Base-by-base conservation (phyloP, 139 green algal species). In the Astrephomene gubernaculifera region DNA sequence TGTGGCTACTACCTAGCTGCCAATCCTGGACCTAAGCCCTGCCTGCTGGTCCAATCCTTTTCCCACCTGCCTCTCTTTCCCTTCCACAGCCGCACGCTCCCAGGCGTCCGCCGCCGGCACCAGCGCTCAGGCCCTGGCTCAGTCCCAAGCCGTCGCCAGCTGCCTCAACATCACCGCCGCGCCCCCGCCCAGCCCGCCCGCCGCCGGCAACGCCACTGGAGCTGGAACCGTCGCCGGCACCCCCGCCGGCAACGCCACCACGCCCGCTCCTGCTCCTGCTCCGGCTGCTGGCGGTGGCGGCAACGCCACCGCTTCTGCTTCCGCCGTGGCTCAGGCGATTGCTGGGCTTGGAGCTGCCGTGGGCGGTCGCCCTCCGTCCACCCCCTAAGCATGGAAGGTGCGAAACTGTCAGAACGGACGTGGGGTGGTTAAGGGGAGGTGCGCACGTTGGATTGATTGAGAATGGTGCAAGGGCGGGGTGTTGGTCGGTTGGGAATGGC, bases 61-160 rank as follows among this genome's bases (percentile, higher is more conserved):
- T 5, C 41, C 27, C 41, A 14, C 68, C 36, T 33, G 10, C 25
- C 6, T 4, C 27, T 2, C 0, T 61, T 2, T 39, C 29, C 29
- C 41, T 61, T 12, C 2, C 10, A 2, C 31, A 38, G 33, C 76
- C 63, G 31, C 60, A 84, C 61, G 43, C 21, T 79, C 86, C 8
- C 68, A 87, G 79, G 79, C 86, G 2, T 7, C 12, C n/a, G 79
- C 86, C 39, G 39, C 44, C 41, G n/a, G 45, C 38, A 45, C 70
- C 38, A 71, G 79, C 38, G 35, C 71, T 5, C 60, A 87, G 45
- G 86, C 86, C 1, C 38, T 90, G 19, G 86, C 86, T 2, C 63
- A 80, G 71, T 68, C 78, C 35, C 33, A 54, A 25, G 71, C 38
- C 41, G 52, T 72, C n/a, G 64, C 43, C 24, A 17, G 24, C 12